These are phyloP conservation scores for Cicer arietinum DNA, from an alignment of 306 rosid genomes.

Conservation along the genomic window DNA sequence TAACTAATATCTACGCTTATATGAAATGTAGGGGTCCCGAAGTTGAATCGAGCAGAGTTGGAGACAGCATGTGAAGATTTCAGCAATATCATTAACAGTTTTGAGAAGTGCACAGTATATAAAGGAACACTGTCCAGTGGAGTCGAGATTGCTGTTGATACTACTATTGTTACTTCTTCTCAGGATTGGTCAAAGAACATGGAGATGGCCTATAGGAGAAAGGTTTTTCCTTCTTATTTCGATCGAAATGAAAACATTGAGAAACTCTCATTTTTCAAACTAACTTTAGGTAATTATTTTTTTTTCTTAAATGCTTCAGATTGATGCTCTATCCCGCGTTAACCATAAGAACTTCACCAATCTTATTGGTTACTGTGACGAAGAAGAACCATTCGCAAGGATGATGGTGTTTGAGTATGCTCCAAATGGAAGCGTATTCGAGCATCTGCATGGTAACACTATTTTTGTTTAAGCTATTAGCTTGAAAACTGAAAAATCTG, in stretches of 20 bases:
- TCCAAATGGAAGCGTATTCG: conserved; percentile 86
- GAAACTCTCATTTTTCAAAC: conserved; percentile 17
- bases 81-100: conserved; percentile 78
- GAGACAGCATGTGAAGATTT: conserved; percentile 98
- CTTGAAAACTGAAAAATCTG: background rate
- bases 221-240: conserved; percentile 55
- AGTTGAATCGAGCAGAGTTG: conserved; percentile 78
- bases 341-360: conserved; percentile 95
- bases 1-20: conserved; percentile 33
- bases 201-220: conserved; percentile 69
- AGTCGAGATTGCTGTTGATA: conserved; percentile 93
- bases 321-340: conserved; percentile 74
- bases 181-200: conserved; percentile 81
- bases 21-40: conserved; percentile 82
- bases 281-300: conserved; percentile 31
- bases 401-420: conserved; percentile 99
- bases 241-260: background rate
- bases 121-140: conserved; percentile 98
- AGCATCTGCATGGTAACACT: conserved; percentile 88
- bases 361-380: conserved; percentile 95
- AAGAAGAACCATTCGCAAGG: conserved; percentile 85
- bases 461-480: background rate
- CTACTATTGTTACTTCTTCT: conserved; percentile 59
- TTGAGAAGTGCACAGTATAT: conserved; percentile 66
- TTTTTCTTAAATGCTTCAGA: conserved; percentile 54